Evolutionary conservation across 202 grass and related monocot species (phyloP).

Genomic region (Panicum hallii): DNA sequence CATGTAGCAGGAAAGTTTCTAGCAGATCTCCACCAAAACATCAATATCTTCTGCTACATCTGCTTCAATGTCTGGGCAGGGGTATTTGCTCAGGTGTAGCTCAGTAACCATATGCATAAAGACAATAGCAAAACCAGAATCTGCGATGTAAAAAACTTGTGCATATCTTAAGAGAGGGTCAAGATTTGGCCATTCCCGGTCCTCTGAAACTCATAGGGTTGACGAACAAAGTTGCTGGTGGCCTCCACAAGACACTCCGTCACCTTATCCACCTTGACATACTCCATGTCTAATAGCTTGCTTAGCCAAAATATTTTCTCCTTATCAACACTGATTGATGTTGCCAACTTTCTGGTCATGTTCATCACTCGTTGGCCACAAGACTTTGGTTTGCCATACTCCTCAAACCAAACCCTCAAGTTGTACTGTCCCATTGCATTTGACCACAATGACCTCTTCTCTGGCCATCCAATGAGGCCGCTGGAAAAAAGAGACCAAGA

Average conservation of each 20-base stretch:
- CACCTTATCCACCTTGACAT: neutral
- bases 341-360: neutral
- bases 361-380: neutral
- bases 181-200: neutral
- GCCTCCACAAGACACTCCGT: neutral
- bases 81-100: neutral
- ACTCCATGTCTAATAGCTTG: neutral
- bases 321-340: neutral
- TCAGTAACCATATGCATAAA: conserved; percentile 10
- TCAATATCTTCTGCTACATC: neutral
- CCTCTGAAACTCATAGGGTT: neutral
- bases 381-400: neutral
- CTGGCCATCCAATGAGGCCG: neutral
- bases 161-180: neutral
- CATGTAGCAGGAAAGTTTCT: neutral
- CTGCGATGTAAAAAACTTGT: neutral
- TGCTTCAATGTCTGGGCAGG: neutral
- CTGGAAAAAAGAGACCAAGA: conserved; percentile 2
- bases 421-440: conserved; percentile 23
- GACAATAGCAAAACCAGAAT: conserved; percentile 26
- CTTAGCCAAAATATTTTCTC: conserved; percentile 19
- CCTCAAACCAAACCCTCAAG: neutral
- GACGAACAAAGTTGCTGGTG: neutral
- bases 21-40: neutral
- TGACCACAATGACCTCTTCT: neutral